Evolutionary conservation across 306 rosid species (phyloP), one percentile per base, ranked within the genome.

Genomic region (Casuarina cunninghamiana): DNA sequence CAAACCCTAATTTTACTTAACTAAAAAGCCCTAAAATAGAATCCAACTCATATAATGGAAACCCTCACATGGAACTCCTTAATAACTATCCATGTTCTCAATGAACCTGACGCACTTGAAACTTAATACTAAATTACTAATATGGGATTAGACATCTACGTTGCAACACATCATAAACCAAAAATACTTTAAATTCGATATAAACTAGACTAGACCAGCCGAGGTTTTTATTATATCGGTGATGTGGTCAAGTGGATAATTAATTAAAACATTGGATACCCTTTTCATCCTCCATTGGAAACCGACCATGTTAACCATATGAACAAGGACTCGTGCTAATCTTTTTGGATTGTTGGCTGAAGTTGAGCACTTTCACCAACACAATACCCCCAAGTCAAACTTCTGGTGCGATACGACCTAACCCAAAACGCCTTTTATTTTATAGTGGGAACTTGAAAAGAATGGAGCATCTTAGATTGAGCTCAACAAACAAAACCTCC

Each of bases 241-340:
- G 1, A 4, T 53, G 13, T 16, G 13, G 13, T 53, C 4, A 37
- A 62, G 15, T 3, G 3, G 44, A 6, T 26, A 5, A 44, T 32
- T 61, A 61, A 63, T 37, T 66, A 49, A 5, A 42, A 42, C 71
- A 2, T 66, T 66, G 71, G 71, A 66, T 66, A n/a, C 71, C 9
- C 35, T 21, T 57, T 17, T 3, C 58, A 2, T 26, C 37, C 65
- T 26, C 15, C 32, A 26, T 26, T 26, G 32, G 32, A 26, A 53
- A 0, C 10, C 5, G 35, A 17, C 1, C 35, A 37, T 3, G 7
- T 13, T 2, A 62, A 37, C 37, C 44, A 13, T 37, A 37, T 0
- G 32, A 65, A 65, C 26, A 66, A 43, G 13, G 35, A 17, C 50
- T 41, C 8, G 1, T 26, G 32, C 32, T 37, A 0, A 10, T 5